Percentiles rank a stretch among this genome's conserved stretches.
These are phyloP conservation scores for Chaetomiaceae sp. DNA, from an alignment of 2,329 filamentous ascomycete species.

Conservation along the genomic window DNA sequence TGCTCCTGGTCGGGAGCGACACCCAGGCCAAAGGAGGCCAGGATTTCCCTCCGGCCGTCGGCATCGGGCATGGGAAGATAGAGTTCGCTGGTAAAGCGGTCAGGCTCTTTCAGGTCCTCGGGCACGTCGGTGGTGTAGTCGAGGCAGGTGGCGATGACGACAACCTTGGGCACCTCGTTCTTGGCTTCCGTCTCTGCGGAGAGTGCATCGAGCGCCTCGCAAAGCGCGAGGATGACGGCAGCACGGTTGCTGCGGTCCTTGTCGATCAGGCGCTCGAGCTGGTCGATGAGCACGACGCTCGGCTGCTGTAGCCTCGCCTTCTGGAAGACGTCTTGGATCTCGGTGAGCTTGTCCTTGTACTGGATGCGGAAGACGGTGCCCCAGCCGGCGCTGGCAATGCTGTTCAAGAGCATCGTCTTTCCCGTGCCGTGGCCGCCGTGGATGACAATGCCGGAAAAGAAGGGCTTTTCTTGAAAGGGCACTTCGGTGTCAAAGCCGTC, in stretches of 20 bases:
- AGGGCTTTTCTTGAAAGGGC: conserved; percentile 16
- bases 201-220: conserved; percentile 50
- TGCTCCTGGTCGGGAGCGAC: conserved; percentile 47
- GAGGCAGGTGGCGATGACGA: conserved; percentile 70
- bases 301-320: conserved; percentile 65
- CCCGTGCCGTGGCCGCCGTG: conserved; percentile 82
- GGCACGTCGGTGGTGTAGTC: conserved; percentile 70
- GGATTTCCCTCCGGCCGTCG: conserved; percentile 65
- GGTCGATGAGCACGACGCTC: conserved; percentile 74
- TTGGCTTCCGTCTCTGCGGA: conserved; percentile 35
- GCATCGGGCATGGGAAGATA: conserved; percentile 74
- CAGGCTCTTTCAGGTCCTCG: conserved; percentile 57
- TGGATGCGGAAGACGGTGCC: conserved; percentile 60
- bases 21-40: conserved; percentile 53
- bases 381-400: conserved; percentile 65
- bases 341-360: conserved; percentile 49
- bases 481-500: conserved; percentile 45
- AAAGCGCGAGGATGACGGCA: conserved; percentile 47
- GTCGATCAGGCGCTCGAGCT: conserved; percentile 65
- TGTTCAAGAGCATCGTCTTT: conserved; percentile 69
- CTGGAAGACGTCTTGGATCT: conserved; percentile 64
- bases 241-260: conserved; percentile 50
- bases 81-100: conserved; percentile 63
- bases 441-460: conserved; percentile 58
- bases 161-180: conserved; percentile 48